Evolutionary conservation across 2,329 filamentous ascomycete genomes (phyloP), one percentile per base, ranked within the genome.

Genomic region (Aciculosporium take): DNA sequence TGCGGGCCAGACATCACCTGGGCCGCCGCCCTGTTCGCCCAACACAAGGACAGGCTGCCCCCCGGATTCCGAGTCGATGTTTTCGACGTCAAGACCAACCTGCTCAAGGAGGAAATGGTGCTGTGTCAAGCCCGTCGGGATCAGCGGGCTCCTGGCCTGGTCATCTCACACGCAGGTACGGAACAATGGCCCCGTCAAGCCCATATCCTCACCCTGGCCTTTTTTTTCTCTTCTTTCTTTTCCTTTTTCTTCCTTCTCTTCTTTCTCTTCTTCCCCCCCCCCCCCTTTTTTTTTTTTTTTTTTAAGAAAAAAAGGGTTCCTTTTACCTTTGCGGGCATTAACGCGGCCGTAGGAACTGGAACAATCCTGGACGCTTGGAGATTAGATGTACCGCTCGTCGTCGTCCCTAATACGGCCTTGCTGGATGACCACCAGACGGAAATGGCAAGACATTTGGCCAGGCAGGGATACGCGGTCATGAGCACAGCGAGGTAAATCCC

Each of bases 341-440:
- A 25, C 9, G 20, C 13, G 9, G 18, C 12, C 25, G 1, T 39
- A 94, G 88, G 89, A 13, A 88, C 89, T 10, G 91, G 91, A 7
- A 87, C 85, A 3, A 87, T 96, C 23, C 69, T 96, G 1, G 86
- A 88, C 56, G 85, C 80, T 1, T 74, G 93, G 47, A 76, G 84
- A 33, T 66, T 83, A 40, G 74, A 76, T 12, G 66, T 87, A 0
- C 80, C 84, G 3, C 66, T 96, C n/a, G 72, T 98, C 38, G 85
- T 94, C 1, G 87, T 98, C 2, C 84, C 89, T 2, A 98, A 98
- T 58, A 71, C 77, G 2, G 67, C 69, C 6, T 72, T 98, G 0
- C 72, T 94, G 51, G 79, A 93, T 54, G 89, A 98, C 53, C 91
- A 98, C 56, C 91, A 98, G 61, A 72, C 77, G 17, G 86, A 96